Percentiles rank a stretch among this genome's conserved stretches.
Conservation (phyloP, 805 yeast species). For the Saturnispora quitensis region DNA sequence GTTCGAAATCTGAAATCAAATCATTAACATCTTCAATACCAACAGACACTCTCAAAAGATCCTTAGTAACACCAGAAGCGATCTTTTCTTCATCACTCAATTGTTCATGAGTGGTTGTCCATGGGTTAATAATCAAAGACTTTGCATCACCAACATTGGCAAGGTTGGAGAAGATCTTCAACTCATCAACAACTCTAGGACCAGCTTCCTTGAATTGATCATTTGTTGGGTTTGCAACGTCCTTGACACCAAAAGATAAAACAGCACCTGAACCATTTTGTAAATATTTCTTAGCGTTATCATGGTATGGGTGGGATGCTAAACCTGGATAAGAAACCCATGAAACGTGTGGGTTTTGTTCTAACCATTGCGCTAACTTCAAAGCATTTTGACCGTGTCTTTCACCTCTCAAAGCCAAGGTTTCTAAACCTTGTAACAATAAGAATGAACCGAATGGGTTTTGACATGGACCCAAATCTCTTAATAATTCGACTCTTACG, state of each 20-base stretch:
- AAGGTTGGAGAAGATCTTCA: constrained; percentile 81
- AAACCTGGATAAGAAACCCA: constrained; percentile 95
- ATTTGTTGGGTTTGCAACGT: constrained; percentile 35
- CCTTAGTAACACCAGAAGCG: constrained; percentile 82
- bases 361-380: constrained; percentile 69
- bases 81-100: constrained; percentile 69
- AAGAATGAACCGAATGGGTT: constrained; percentile 86
- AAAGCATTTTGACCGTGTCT: constrained; percentile 82
- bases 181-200: constrained; percentile 72
- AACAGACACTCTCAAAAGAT: constrained; percentile 77
- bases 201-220: constrained; percentile 69
- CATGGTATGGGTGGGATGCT: constrained; percentile 68
- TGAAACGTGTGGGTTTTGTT: constrained; percentile 54
- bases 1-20: constrained; percentile 80
- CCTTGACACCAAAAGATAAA: constrained; percentile 82
- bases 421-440: constrained; percentile 86
- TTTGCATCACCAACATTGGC: constrained; percentile 97
- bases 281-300: constrained; percentile 75
- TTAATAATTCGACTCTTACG: constrained; percentile 71
- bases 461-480: constrained; percentile 87
- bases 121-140: constrained; percentile 92
- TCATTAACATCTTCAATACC: constrained; percentile 93
- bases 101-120: constrained; percentile 93
- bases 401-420: constrained; percentile 86
- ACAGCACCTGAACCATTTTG: constrained; percentile 78